phyloP scores from a whole-genome alignment of 306 rosid genomes.

The Prunus davidiana region DNA sequence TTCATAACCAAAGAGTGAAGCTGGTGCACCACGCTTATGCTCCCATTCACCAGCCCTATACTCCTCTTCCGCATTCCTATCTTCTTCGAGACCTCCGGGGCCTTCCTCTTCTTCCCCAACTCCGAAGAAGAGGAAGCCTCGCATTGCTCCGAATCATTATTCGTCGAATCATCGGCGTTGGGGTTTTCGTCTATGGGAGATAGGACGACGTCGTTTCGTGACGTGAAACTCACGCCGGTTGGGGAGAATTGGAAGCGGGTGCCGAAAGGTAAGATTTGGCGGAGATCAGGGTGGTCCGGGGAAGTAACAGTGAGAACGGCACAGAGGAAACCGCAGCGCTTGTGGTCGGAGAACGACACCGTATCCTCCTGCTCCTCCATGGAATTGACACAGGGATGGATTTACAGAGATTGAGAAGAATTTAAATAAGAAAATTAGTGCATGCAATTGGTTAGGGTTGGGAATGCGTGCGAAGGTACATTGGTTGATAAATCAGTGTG shows the following conservation, averaged over 20 bases:
- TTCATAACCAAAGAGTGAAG: slow-evolving; percentile 60
- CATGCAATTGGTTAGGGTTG: not conserved
- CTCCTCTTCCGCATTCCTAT: slow-evolving; percentile 43
- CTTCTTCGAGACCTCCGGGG: not conserved
- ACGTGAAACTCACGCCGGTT: slow-evolving; percentile 35
- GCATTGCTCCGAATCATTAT: slow-evolving; percentile 26
- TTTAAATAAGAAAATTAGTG: not conserved
- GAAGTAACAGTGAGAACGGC: slow-evolving; percentile 55
- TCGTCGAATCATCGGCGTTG: not conserved
- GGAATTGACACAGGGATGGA: not conserved
- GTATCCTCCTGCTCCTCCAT: slow-evolving; percentile 42
- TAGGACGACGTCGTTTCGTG: slow-evolving; percentile 44
- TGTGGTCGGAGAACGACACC: slow-evolving; percentile 41
- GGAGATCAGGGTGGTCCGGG: not conserved
- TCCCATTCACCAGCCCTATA: slow-evolving; percentile 72
- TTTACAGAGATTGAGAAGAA: no score
- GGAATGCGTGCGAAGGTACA: not conserved
- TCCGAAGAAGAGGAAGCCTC: slow-evolving; percentile 5
- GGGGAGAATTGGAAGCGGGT: slow-evolving; percentile 39
- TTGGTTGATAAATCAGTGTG: not conserved
- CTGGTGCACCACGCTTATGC: slow-evolving; percentile 77
- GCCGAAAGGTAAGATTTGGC: slow-evolving; percentile 14
- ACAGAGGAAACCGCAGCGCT: slow-evolving; percentile 77
- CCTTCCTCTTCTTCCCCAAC: slow-evolving; percentile 20
- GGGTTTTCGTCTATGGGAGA: slow-evolving; percentile 6